Conservation (phyloP, 768 basidiomycete species). For the Boletus barrowsii region DNA sequence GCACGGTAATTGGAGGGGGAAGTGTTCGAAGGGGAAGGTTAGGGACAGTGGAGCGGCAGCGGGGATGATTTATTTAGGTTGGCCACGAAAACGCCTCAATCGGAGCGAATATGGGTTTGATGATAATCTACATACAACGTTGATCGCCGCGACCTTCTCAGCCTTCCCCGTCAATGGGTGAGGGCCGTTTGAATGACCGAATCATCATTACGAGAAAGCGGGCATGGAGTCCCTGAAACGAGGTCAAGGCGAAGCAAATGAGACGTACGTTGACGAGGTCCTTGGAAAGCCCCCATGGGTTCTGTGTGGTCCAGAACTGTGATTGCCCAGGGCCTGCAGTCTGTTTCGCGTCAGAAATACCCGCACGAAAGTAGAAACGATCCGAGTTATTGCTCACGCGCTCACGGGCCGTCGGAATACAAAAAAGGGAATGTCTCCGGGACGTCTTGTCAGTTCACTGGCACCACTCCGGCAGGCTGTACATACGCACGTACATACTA, state of each 20-base stretch:
- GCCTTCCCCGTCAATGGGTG: slow-evolving; percentile 28
- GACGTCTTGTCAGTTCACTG: not conserved
- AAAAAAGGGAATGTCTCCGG: slow-evolving; percentile 7
- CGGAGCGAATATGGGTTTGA: slow-evolving; percentile 34
- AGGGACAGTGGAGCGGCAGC: slow-evolving; percentile 7
- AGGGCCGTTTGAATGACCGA: slow-evolving; percentile 32
- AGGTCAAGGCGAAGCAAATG: slow-evolving; percentile 17
- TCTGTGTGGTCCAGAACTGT: slow-evolving; percentile 1
- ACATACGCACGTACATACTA: not conserved
- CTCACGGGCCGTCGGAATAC: not conserved
- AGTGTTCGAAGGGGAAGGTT: slow-evolving; percentile 3
- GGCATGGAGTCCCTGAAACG: slow-evolving; percentile 27
- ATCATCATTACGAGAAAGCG: slow-evolving; percentile 34
- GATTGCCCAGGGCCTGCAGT: not conserved
- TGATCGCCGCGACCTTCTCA: slow-evolving; percentile 36
- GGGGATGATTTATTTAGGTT: slow-evolving; percentile 26
- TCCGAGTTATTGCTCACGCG: not conserved
- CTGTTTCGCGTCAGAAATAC: slow-evolving; percentile 7
- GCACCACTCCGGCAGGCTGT: too few species aligned
- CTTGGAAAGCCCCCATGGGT: not conserved
- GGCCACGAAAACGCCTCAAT: slow-evolving; percentile 23
- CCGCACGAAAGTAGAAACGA: not conserved
- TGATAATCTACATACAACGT: slow-evolving; percentile 36
- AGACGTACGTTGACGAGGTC: slow-evolving; percentile 9
- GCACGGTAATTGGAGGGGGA: not conserved